A percentile compares a stretch with the other conserved stretches of the same genome.
Conservation (phyloP, 2,329 filamentous ascomycete species). For the Verticillium klebahnii region DNA sequence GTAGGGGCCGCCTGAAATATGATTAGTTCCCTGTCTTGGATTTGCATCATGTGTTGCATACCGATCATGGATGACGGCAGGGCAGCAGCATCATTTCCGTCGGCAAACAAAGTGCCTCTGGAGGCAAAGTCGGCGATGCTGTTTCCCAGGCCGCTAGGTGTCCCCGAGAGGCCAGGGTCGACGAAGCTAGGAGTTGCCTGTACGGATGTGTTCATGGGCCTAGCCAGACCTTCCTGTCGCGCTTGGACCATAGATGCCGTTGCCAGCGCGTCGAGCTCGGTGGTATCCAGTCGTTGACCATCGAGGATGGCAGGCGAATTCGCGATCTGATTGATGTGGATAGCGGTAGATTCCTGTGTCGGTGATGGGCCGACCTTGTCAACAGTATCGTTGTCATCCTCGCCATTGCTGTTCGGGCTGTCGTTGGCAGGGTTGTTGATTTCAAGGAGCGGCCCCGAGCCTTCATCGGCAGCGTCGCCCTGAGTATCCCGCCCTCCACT, state of each 20-base stretch:
- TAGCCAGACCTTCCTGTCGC: background rate
- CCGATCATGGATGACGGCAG: no score
- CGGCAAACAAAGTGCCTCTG: background rate
- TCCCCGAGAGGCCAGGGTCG: background rate
- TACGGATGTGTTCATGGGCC: background rate
- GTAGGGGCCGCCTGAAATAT: background rate
- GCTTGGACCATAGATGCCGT: background rate
- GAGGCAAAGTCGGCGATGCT: background rate
- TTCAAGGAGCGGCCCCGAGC: background rate
- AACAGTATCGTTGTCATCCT: background rate
- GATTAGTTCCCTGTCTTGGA: background rate
- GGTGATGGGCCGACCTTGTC: background rate
- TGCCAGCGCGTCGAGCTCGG: background rate
- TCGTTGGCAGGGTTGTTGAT: background rate
- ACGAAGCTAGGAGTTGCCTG: background rate
- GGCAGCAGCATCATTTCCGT: no score
- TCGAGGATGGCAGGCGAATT: background rate
- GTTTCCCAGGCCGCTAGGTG: background rate
- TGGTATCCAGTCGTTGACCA: background rate
- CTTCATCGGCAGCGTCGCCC: background rate
- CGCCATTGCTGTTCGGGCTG: background rate
- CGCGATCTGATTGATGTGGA: background rate
- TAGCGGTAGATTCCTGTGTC: background rate
- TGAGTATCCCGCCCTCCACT: background rate
- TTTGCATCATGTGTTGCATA: no score